These are phyloP conservation scores for Conoideocrella luteorostrata DNA, from an alignment of 2,329 filamentous ascomycete species.

Conservation along the genomic window DNA sequence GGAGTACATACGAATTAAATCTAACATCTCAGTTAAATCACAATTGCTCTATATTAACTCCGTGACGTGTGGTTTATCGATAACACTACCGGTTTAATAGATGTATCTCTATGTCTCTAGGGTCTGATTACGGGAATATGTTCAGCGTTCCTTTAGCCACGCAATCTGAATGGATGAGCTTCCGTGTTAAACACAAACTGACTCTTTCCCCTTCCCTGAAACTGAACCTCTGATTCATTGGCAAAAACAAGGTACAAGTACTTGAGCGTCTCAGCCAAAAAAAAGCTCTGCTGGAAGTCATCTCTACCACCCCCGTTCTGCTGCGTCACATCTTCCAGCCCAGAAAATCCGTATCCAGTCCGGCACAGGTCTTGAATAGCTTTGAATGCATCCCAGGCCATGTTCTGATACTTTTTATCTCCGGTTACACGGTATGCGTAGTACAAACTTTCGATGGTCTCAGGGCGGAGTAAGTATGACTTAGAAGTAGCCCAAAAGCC, in stretches of 20 bases:
- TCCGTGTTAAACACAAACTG: conserved; percentile 46
- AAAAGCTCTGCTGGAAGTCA: conserved; percentile 80
- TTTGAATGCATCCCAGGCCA: conserved; percentile 74
- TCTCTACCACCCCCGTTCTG: conserved; percentile 51
- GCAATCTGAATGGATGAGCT: conserved; percentile 34
- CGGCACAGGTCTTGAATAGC: conserved; percentile 59
- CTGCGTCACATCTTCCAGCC: conserved; percentile 60
- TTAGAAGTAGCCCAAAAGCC: conserved; percentile 14
- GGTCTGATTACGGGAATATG: no score
- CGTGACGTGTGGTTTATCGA: no score
- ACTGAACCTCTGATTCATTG: conserved; percentile 49
- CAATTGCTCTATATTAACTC: no score
- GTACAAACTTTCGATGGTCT: conserved; percentile 80
- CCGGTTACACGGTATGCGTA: conserved; percentile 79
- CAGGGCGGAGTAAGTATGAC: conserved; percentile 66
- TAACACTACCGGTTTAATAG: no score
- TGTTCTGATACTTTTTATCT: conserved; percentile 69
- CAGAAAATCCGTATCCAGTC: conserved; percentile 60
- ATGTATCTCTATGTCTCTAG: no score
- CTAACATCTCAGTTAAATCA: no score
- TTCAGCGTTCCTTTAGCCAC: conserved; percentile 1
- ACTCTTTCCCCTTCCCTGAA: conserved; percentile 40
- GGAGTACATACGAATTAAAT: no score
- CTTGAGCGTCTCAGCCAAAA: conserved; percentile 83
- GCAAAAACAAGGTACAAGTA: conserved; percentile 70